Evolutionary conservation across 768 basidiomycete species (phyloP).

Genomic region (Multifurca ochricompacta): DNA sequence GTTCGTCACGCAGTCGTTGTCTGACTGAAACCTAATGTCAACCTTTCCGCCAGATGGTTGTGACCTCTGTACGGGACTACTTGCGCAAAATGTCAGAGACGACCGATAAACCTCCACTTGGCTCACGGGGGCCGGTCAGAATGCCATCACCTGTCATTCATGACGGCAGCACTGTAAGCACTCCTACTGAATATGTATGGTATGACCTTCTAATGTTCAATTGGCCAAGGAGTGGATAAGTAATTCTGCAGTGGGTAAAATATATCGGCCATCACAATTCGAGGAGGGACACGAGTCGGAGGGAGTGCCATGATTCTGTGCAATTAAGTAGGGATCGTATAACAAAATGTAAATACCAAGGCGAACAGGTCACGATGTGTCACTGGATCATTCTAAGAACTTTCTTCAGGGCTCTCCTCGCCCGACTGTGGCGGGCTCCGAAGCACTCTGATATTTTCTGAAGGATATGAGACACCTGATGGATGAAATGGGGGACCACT

Average conservation of each 20-base stretch:
- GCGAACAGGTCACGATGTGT: neutral
- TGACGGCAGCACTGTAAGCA: slow-evolving; percentile 16
- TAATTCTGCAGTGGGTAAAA: slow-evolving; percentile 15
- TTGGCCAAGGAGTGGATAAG: slow-evolving; percentile 14
- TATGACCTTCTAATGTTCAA: neutral
- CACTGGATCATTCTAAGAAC: neutral
- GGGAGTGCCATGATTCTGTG: slow-evolving; percentile 1
- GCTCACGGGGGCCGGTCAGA: slow-evolving; percentile 11
- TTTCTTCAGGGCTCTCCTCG: slow-evolving; percentile 22
- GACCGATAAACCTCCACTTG: slow-evolving; percentile 11
- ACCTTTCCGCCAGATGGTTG: slow-evolving; percentile 42
- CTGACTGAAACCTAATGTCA: slow-evolving; percentile 1
- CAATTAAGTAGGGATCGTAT: neutral
- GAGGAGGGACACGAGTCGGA: slow-evolving; percentile 17
- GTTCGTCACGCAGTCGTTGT: slow-evolving; percentile 34
- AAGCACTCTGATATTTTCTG: slow-evolving; percentile 51
- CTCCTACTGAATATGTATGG: neutral
- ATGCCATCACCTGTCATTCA: slow-evolving; percentile 20
- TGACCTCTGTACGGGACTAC: slow-evolving; percentile 60
- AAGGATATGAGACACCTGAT: neutral
- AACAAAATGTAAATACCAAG: neutral
- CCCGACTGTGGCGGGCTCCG: slow-evolving; percentile 6
- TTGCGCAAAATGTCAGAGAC: slow-evolving; percentile 45
- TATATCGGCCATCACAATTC: slow-evolving; percentile 19
- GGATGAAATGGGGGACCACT: neutral